Conservation (phyloP, 768 basidiomycete species). For the Chalciporus piperatus region DNA sequence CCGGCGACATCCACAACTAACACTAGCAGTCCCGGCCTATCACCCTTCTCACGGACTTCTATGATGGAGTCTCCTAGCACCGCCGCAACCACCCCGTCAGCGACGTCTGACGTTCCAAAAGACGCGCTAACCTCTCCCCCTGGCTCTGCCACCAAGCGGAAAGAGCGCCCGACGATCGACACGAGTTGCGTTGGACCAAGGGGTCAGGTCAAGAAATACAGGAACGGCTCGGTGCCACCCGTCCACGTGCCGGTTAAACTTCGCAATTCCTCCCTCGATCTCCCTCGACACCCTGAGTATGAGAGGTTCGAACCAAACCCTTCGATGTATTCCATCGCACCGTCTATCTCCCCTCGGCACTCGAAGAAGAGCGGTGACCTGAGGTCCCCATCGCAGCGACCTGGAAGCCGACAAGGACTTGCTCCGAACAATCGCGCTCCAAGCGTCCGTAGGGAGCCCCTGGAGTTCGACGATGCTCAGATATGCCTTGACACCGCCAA, state of each 20-base stretch:
- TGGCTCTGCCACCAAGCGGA: constrained; percentile 21
- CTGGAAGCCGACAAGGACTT: constrained; percentile 27
- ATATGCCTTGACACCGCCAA: constrained; percentile 32
- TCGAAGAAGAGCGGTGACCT: constrained; percentile 21
- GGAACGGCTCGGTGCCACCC: constrained; percentile 31
- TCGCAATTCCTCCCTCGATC: constrained; percentile 31
- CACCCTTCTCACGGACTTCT: constrained; percentile 29
- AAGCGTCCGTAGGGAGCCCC: constrained; percentile 28
- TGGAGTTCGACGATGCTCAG: constrained; percentile 30
- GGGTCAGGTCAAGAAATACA: constrained; percentile 31
- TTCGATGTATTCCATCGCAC: constrained; percentile 31
- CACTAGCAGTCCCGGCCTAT: constrained; percentile 24
- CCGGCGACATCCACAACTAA: constrained; percentile 25
- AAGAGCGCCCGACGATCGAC: constrained; percentile 32
- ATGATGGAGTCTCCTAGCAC: constrained; percentile 26
- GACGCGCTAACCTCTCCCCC: constrained; percentile 13
- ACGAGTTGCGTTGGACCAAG: constrained; percentile 31
- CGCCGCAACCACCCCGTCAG: constrained; percentile 28
- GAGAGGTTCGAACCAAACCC: constrained; percentile 28
- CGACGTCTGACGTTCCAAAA: constrained; percentile 14
- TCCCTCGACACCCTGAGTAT: constrained; percentile 23
- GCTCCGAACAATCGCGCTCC: constrained; percentile 21
- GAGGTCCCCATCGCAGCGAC: constrained; percentile 21
- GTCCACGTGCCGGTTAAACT: constrained; percentile 28
- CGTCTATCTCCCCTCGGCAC: constrained; percentile 24